Conservation (phyloP, 1,284 basidiomycete genomes). For the Microbotryum scabiosae region DNA sequence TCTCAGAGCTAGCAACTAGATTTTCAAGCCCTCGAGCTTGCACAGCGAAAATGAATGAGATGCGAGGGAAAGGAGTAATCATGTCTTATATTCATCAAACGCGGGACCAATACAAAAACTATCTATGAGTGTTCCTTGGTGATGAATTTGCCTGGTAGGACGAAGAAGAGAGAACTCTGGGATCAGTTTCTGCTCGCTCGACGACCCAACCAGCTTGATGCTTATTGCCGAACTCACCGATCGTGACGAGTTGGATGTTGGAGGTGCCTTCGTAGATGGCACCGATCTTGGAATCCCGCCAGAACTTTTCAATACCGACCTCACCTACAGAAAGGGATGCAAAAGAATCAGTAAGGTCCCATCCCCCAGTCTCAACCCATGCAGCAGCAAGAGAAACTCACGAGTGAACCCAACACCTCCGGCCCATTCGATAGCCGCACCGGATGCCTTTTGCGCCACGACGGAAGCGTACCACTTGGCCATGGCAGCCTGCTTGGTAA, state of each 20-base stretch:
- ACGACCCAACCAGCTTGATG: too few relatives aligned
- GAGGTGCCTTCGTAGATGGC: constrained; percentile 72
- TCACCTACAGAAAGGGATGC: constrained; percentile 4
- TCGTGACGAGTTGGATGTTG: constrained; percentile 94
- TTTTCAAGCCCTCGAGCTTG: too few relatives aligned
- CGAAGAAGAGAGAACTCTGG: too few relatives aligned
- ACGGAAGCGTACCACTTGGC: constrained; percentile 68
- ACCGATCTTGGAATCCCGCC: constrained; percentile 82
- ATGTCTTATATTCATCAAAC: too few relatives aligned
- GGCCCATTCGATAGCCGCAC: constrained; percentile 90
- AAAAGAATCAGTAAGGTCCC: not conserved
- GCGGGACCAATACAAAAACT: not conserved
- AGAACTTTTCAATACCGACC: constrained; percentile 38
- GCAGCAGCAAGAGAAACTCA: not conserved
- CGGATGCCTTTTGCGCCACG: constrained; percentile 79
- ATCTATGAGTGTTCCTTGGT: constrained; percentile 21
- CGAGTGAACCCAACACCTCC: constrained; percentile 90
- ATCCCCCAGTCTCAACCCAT: not conserved
- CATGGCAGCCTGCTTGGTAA: constrained; percentile 74
- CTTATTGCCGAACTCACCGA: constrained; percentile 61
- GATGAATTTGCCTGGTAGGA: constrained; percentile 17
- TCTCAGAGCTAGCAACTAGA: too few relatives aligned
- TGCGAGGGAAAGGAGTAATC: too few relatives aligned
- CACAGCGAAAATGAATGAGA: too few relatives aligned
- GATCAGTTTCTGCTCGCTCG: too few relatives aligned